phyloP scores from a whole-genome alignment of 2,329 filamentous ascomycete species.

The Parastagonospora avenae region DNA sequence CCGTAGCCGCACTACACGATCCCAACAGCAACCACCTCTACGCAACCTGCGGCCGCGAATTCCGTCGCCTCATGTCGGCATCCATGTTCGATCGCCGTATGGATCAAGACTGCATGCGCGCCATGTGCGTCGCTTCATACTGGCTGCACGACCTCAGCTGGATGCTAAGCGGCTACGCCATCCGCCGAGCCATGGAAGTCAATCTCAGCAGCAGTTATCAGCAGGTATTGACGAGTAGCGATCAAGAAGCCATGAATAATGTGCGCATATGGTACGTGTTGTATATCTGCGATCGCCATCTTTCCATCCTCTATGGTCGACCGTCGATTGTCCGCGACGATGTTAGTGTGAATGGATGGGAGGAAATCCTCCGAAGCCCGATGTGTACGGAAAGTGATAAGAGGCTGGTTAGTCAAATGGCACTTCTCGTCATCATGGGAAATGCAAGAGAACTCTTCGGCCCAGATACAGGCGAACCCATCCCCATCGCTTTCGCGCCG shows the following conservation, averaged over 20 bases:
- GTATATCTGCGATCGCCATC: constrained; percentile 70
- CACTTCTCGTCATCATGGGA: constrained; percentile 63
- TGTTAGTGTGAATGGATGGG: constrained; percentile 61
- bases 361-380: constrained; percentile 59
- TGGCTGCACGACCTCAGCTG: constrained; percentile 68
- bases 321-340: constrained; percentile 65
- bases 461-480: constrained; percentile 57
- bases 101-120: constrained; percentile 63
- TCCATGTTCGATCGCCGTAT: constrained; percentile 65
- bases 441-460: constrained; percentile 62
- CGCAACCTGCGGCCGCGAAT: constrained; percentile 61
- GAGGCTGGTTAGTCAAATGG: constrained; percentile 63
- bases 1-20: constrained; percentile 64
- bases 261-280: constrained; percentile 63
- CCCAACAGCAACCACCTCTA: constrained; percentile 59
- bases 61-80: constrained; percentile 60
- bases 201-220: constrained; percentile 54
- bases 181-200: constrained; percentile 56
- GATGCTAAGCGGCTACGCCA: constrained; percentile 63
- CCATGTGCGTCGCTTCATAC: constrained; percentile 65
- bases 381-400: constrained; percentile 61
- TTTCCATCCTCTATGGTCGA: constrained; percentile 65
- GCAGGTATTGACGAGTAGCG: constrained; percentile 46
- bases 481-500: constrained; percentile 58
- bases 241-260: constrained; percentile 56